Conservation (phyloP, 352 stramenopile species). For the Phytophthora megakarya region DNA sequence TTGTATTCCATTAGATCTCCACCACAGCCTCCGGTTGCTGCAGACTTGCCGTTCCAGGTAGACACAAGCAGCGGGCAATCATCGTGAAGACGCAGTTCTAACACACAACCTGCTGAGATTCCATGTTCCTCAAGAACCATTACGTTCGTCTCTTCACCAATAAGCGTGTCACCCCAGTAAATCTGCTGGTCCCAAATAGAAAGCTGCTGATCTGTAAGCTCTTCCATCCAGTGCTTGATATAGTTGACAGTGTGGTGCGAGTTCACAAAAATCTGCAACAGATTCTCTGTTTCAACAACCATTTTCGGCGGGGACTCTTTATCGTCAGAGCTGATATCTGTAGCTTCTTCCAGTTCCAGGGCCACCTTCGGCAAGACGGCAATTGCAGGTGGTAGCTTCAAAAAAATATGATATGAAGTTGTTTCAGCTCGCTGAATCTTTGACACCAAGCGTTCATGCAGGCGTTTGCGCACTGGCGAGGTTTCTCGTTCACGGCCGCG, state of each 20-base stretch:
- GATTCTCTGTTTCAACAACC: conserved; percentile 18
- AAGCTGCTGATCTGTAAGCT: conserved; percentile 76
- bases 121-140: conserved; percentile 79
- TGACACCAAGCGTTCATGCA: conserved; percentile 55
- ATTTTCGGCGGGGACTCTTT: conserved; percentile 19
- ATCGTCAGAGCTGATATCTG: conserved; percentile 33
- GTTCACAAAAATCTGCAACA: conserved; percentile 68
- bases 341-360: conserved; percentile 72
- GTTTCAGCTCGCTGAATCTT: conserved; percentile 59
- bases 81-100: conserved; percentile 78
- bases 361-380: conserved; percentile 67
- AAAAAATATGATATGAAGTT: conserved; percentile 64
- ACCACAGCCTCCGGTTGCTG: conserved; percentile 31
- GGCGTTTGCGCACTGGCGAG: conserved; percentile 58
- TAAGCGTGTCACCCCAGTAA: conserved; percentile 76
- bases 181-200: conserved; percentile 85
- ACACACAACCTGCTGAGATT: conserved; percentile 62
- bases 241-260: conserved; percentile 77
- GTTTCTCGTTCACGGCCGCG: conserved; percentile 46
- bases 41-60: conserved; percentile 63
- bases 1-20: conserved; percentile 63
- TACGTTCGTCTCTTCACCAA: conserved; percentile 73
- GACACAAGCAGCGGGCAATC: conserved; percentile 74
- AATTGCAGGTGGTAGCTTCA: conserved; percentile 65
- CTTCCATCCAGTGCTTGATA: conserved; percentile 86